Percentiles rank a stretch among this genome's conserved stretches.
Conservation (phyloP, 192 early-diverging fungal genomes). For the Umbelopsis sp. region DNA sequence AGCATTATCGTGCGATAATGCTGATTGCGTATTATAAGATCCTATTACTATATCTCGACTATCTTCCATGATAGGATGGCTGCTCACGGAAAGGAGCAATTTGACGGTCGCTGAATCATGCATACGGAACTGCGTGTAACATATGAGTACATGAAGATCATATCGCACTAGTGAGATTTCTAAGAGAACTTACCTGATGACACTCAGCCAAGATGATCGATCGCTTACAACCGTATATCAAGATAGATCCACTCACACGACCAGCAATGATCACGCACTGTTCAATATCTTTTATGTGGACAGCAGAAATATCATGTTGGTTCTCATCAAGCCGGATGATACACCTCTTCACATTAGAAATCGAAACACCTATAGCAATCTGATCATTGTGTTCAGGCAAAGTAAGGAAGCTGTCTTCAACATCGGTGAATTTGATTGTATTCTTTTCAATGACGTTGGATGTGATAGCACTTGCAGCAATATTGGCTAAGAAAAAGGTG, state of each 20-base stretch:
- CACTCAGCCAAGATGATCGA: conserved; percentile 70
- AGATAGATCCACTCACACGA: conserved; percentile 69
- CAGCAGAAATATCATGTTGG: conserved; percentile 56
- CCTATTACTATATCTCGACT: conserved; percentile 72
- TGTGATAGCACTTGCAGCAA: neutral
- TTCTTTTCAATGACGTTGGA: neutral
- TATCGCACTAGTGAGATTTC: neutral
- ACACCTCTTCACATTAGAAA: conserved; percentile 60
- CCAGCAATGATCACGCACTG: conserved; percentile 68
- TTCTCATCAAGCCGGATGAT: conserved; percentile 63
- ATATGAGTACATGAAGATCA: neutral
- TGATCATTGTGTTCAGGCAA: neutral
- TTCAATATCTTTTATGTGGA: conserved; percentile 76
- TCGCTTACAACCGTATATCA: conserved; percentile 65
- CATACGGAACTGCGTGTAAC: conserved; percentile 69
- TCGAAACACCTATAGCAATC: conserved; percentile 53
- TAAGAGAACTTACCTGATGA: conserved; percentile 63
- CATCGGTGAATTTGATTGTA: neutral
- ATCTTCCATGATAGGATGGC: conserved; percentile 88
- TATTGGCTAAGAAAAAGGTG: neutral
- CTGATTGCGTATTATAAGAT: conserved; percentile 42
- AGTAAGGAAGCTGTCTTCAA: neutral
- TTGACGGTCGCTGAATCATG: conserved; percentile 68
- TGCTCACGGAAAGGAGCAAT: conserved; percentile 69
- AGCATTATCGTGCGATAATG: neutral